Percentiles rank a stretch among this genome's conserved stretches.
Conservation (phyloP, 1,139 yeast species). For the Candida albicans region DNA sequence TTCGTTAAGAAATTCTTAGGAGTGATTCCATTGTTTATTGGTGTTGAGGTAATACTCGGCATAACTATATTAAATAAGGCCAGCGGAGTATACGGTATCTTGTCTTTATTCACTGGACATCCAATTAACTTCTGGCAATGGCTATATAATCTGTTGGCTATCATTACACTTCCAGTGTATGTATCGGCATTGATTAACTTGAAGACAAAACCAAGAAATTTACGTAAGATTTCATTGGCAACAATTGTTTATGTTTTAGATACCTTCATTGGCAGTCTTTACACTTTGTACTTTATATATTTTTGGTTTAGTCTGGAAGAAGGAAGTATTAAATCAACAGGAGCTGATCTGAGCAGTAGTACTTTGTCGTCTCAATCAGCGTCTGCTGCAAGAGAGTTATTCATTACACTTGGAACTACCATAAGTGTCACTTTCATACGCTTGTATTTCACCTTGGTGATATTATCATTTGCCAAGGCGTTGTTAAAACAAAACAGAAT, state of each 20-base stretch:
- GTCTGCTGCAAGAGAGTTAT: conserved; percentile 67
- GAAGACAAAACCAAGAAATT: conserved; percentile 29
- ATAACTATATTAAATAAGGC: conserved; percentile 83
- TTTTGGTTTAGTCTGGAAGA: conserved; percentile 69
- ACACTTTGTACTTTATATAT: conserved; percentile 70
- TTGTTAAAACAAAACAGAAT: conserved; percentile 36
- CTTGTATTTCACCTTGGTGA: conserved; percentile 63
- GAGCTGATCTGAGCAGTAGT: conserved; percentile 12
- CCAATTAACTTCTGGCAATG: conserved; percentile 83
- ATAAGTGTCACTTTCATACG: conserved; percentile 54
- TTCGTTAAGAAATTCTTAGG: conserved; percentile 51
- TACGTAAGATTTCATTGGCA: conserved; percentile 55
- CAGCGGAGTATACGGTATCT: conserved; percentile 83
- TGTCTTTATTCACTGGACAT: conserved; percentile 87
- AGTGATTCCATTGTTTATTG: conserved; percentile 74
- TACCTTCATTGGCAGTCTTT: conserved; percentile 62
- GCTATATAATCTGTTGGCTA: conserved; percentile 70
- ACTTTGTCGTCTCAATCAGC: conserved; percentile 56
- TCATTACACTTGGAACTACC: conserved; percentile 61
- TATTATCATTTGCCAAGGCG: conserved; percentile 58
- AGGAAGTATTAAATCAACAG: conserved; percentile 14
- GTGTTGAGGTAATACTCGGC: conserved; percentile 82
- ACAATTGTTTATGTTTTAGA: conserved; percentile 66
- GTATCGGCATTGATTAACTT: conserved; percentile 55
- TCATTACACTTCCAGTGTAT: conserved; percentile 65